Evolutionary conservation across 2,329 filamentous ascomycete species (phyloP).

Genomic region (Cladosporium colombiae): DNA sequence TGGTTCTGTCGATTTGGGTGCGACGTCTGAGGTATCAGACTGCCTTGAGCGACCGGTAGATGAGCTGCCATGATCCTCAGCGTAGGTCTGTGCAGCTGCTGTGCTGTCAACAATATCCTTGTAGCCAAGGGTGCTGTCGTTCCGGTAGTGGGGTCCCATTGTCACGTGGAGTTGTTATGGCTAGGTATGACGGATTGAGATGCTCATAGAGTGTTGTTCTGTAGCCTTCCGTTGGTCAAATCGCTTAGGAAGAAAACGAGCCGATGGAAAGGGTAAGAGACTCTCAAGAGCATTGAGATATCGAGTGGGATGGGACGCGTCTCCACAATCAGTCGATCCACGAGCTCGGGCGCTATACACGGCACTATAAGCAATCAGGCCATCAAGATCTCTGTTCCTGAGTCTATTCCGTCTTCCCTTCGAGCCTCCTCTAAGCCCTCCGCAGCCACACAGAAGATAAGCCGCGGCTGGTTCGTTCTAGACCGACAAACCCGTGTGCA

Average conservation of each 20-base stretch:
- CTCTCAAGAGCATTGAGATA: neutral
- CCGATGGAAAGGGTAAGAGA: neutral
- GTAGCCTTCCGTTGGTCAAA: neutral
- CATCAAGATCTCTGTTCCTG: neutral
- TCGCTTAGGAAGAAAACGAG: conserved; percentile 1
- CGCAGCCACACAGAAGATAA: neutral
- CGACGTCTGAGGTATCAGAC: neutral
- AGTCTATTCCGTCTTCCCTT: neutral
- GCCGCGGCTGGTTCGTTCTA: neutral
- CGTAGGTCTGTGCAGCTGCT: neutral
- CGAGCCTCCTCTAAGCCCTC: neutral
- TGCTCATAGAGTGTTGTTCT: neutral
- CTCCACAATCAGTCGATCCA: conserved; percentile 1
- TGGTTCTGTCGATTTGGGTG: neutral
- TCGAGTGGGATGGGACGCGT: neutral
- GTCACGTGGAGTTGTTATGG: neutral
- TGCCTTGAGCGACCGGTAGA: neutral
- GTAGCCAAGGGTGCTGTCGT: conserved; percentile 13
- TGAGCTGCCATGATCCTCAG: neutral
- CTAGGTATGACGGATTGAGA: neutral
- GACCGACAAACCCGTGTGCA: neutral
- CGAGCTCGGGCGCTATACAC: neutral
- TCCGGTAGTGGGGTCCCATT: conserved; percentile 7
- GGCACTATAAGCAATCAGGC: neutral
- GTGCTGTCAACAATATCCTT: neutral